phyloP scores from a whole-genome alignment of 139 green algal species.

The Cymbomonas tetramitiformis region DNA sequence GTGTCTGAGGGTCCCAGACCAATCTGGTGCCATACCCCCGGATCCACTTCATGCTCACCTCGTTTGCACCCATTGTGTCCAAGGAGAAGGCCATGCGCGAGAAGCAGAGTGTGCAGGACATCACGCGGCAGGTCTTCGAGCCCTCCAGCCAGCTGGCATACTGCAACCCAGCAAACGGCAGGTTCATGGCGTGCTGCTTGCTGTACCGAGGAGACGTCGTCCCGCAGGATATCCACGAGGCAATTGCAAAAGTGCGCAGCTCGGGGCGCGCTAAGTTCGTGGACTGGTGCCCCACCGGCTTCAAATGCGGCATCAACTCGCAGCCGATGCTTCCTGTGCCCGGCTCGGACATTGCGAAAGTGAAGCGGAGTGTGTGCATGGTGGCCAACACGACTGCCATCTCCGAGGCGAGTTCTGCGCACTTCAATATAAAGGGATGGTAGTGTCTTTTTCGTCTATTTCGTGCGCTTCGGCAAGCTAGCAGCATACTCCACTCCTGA shows the following conservation, averaged over 20 bases:
- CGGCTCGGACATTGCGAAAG: slow-evolving; percentile 15
- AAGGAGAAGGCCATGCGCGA: slow-evolving; percentile 38
- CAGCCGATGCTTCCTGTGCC: slow-evolving; percentile 10
- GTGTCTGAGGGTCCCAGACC: slow-evolving; percentile 40
- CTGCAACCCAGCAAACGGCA: slow-evolving; percentile 35
- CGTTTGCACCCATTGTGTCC: slow-evolving; percentile 36
- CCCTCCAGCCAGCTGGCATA: slow-evolving; percentile 35
- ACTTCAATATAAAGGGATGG: no score
- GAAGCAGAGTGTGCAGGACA: slow-evolving; percentile 36
- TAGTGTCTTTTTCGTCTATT: no score
- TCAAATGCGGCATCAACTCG: slow-evolving; percentile 22
- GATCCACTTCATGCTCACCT: slow-evolving; percentile 41
- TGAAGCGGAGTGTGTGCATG: slow-evolving; percentile 20
- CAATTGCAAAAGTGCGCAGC: no score
- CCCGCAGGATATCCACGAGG: slow-evolving; percentile 19
- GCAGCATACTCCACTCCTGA: no score
- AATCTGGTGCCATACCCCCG: slow-evolving; percentile 41
- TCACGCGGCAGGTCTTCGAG: slow-evolving; percentile 32
- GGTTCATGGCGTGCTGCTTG: slow-evolving; percentile 22
- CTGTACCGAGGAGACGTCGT: slow-evolving; percentile 21
- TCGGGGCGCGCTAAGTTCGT: slow-evolving; percentile 19
- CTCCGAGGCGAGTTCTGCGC: no score
- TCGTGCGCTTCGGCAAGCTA: no score
- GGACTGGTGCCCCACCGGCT: no score
- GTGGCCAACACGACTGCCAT: slow-evolving; percentile 21